Conservation (phyloP, 441 rosid species). For the Populus hybrid region DNA sequence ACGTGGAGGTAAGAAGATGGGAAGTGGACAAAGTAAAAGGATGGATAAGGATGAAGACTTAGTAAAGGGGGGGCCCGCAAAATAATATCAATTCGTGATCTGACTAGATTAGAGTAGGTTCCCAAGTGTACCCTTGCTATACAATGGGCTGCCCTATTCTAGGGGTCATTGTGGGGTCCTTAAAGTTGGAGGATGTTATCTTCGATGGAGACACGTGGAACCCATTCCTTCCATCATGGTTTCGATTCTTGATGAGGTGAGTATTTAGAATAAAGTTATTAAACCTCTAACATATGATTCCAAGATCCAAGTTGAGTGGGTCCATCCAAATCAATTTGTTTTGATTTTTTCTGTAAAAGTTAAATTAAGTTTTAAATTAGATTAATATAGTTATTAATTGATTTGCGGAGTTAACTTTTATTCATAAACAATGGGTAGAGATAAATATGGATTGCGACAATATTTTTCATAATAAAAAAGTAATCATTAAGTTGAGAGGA, state of each 20-base stretch:
- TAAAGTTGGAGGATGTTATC: not conserved
- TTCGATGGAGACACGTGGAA: conserved; percentile 16
- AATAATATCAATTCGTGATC: conserved; percentile 23
- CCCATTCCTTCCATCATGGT: conserved; percentile 5
- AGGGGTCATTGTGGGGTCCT: conserved; percentile 20
- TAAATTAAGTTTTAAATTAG: no score
- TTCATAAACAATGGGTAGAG: no score
- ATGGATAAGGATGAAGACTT: conserved; percentile 47
- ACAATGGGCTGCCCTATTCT: conserved; percentile 27
- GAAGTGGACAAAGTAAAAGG: conserved; percentile 18
- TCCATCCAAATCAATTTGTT: no score
- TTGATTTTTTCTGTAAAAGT: no score
- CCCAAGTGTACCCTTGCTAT: conserved; percentile 21
- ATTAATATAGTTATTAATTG: no score
- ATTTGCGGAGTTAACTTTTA: no score
- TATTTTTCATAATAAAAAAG: no score
- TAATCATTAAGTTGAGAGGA: no score
- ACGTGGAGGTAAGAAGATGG: conserved; percentile 9
- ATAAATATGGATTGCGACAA: no score
- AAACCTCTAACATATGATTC: no score
- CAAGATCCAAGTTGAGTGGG: no score
- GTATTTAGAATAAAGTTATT: no score
- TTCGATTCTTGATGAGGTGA: not conserved
- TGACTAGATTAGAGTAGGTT: conserved; percentile 1
- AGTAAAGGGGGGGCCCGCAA: conserved; percentile 36